Evolutionary conservation across 768 basidiomycete species (phyloP), one percentile per base, ranked within the genome.

Genomic region (Panaeolus papilionaceus): DNA sequence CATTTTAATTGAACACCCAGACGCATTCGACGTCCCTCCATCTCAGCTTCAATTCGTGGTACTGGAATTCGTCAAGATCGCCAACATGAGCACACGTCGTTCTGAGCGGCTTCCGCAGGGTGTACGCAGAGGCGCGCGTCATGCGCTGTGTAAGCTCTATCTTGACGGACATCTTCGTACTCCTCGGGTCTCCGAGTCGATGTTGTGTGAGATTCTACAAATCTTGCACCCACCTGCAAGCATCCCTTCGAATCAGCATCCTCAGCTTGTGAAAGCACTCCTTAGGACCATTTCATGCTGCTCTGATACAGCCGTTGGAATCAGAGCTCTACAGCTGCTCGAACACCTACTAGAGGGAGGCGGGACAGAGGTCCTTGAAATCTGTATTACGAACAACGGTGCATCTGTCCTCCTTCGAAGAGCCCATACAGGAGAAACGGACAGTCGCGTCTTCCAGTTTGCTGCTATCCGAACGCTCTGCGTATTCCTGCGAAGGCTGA

Each of bases 401-500:
- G 72, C 82, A n/a, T 66, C 75, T 12, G 75, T 76, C 16, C 71
- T 83, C 16, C 71, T 82, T 5, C 76, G 79, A 2, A 73, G 76
- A 23, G 77, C 80, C 4, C 75, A 74, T 49, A 71, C 70, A 12
- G 79, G 80, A 1, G 78, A 75, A 45, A 76, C 75, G 10, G 80
- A 79, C 66, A 80, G 78, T 67, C 76, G 79, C 16, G 75, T 78
- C 40, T 77, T 82, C 5, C 80, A 82, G 63, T 74, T 81, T 39
- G 79, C 82, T 63, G 79, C 81, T 67, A 72, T 82, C 68, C 76
- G 81, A 33, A 78, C 77, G 2, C 67, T 83, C 49, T 80, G 78
- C 64, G 73, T 76, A 9, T 81, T 80, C 69, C 73, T 83, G 37
- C 71, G 70, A 9, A 79, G 79, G 38, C 3, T 62, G n/a, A 62